These are phyloP conservation scores for Closterium sp. DNA, from an alignment of 139 green algal species.

Conservation along the genomic window DNA sequence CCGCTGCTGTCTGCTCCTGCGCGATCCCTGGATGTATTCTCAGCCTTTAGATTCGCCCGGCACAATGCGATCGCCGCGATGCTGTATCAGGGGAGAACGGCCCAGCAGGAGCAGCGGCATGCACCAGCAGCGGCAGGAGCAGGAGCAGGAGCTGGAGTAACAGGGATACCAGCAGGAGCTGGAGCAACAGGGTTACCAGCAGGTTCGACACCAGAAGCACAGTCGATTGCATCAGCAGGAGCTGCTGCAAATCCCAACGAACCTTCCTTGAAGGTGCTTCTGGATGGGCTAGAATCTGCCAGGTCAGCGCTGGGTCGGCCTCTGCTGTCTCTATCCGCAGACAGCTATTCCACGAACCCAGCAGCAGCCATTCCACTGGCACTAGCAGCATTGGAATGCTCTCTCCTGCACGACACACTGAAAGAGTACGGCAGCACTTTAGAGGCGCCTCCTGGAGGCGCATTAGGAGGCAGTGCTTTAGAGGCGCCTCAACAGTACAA, in stretches of 20 bases:
- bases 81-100: neutral
- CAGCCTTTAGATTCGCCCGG: neutral
- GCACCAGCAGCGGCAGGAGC: neutral
- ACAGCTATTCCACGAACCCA: neutral
- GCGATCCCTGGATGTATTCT: neutral
- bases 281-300: neutral
- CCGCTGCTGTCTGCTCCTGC: neutral
- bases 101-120: neutral
- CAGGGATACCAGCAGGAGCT: no score
- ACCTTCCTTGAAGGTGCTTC: neutral
- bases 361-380: neutral
- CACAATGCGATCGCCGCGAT: neutral
- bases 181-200: no score
- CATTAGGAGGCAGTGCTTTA: no score
- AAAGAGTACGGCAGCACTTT: no score
- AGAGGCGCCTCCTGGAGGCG: no score
- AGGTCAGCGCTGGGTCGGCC: neutral
- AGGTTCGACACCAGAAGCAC: neutral
- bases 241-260: neutral
- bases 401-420: neutral
- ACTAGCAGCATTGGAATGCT: neutral
- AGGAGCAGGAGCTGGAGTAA: no score
- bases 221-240: neutral
- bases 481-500: no score
- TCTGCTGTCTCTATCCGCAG: neutral